Evolutionary conservation across 2,329 filamentous ascomycete species (phyloP), one percentile per base, ranked within the genome.

Genomic region (Colletotrichum falcatum): DNA sequence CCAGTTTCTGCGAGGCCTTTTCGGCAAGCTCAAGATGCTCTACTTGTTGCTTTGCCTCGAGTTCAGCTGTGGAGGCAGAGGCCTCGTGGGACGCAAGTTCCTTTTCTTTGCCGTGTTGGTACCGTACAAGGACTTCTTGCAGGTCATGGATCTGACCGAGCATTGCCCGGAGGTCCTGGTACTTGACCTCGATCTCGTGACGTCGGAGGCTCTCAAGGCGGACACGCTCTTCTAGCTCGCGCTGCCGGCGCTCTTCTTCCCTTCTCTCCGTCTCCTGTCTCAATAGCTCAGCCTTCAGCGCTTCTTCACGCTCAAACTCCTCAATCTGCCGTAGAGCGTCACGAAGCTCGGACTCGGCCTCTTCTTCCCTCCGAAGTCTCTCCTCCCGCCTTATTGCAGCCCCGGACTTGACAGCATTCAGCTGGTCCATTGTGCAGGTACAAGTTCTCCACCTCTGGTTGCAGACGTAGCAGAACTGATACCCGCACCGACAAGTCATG

Each of bases 391-490:
- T 79, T 9, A 58, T 73, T 2, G 73, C 77, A 2, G 82, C 84
- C 0, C 73, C 74, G 1, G 72, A 53, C 66, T 88, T 87, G 46
- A 86, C 70, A 1, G 66, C 74, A 3, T 64, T 59, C 1, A 89
- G 81, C 72, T 88, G 80, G 16, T 79, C 74, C 79, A 84, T 83
- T 2, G 81, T 85, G 78, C 94, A 96, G 2, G 80, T 80, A 77
- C 93, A 96, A 0, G 90, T 92, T 74, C 90, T 88, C 94, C 94
- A 97, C 65, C 84, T 86, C 30, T 82, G 79, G 6, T 89, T 90
- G 78, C 94, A 97, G 3, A 95, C 88, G 82, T 95, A 96, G 83
- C 94, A 97, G 79, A 97, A 97, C 76, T 96, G 85, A 11, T 91
- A 91, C 46, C 89, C 91, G 78, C 94, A 97, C 46, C 91, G 89